A percentile compares a stretch with the other conserved stretches of the same genome.
Conservation (phyloP, 1,284 basidiomycete genomes). For the Pyrrhoderma noxium region DNA sequence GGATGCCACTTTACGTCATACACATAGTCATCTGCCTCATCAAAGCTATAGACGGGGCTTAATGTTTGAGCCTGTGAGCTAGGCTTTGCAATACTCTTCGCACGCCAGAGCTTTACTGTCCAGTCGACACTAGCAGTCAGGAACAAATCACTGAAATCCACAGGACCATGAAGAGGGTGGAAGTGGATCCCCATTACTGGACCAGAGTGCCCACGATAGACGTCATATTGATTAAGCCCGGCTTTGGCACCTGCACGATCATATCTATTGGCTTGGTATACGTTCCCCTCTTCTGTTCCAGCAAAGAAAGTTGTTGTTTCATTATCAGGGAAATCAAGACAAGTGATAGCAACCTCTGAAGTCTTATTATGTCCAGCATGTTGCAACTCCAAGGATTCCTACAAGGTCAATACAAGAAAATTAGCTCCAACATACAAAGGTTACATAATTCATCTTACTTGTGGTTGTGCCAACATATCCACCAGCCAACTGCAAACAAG, state of each 20-base stretch:
- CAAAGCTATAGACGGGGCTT: slow-evolving; percentile 81
- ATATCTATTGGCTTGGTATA: slow-evolving; percentile 93
- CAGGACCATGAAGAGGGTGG: slow-evolving; percentile 83
- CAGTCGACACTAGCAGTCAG: slow-evolving; percentile 88
- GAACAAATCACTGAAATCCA: slow-evolving; percentile 95
- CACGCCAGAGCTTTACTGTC: slow-evolving; percentile 93
- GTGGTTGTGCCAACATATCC: slow-evolving; percentile 96
- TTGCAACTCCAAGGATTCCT: slow-evolving; percentile 87
- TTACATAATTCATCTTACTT: slow-evolving; percentile 42
- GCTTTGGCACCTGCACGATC: slow-evolving; percentile 96
- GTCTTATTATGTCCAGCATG: slow-evolving; percentile 90
- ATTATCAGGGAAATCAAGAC: slow-evolving; percentile 87
- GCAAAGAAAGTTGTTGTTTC: slow-evolving; percentile 96
- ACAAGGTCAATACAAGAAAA: too few relatives aligned
- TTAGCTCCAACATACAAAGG: slow-evolving; percentile 2
- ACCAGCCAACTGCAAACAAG: slow-evolving; percentile 96
- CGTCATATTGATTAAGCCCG: slow-evolving; percentile 84
- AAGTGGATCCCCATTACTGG: slow-evolving; percentile 93
- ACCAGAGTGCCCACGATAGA: slow-evolving; percentile 88
- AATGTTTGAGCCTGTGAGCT: slow-evolving; percentile 50
- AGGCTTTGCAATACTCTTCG: slow-evolving; percentile 61
- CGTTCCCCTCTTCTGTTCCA: slow-evolving; percentile 94
- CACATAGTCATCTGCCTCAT: slow-evolving; percentile 97
- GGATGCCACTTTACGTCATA: slow-evolving; percentile 99
- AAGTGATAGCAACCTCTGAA: slow-evolving; percentile 90